phyloP scores from a whole-genome alignment of 2,329 filamentous ascomycete species.

The Westerdykella ornata region DNA sequence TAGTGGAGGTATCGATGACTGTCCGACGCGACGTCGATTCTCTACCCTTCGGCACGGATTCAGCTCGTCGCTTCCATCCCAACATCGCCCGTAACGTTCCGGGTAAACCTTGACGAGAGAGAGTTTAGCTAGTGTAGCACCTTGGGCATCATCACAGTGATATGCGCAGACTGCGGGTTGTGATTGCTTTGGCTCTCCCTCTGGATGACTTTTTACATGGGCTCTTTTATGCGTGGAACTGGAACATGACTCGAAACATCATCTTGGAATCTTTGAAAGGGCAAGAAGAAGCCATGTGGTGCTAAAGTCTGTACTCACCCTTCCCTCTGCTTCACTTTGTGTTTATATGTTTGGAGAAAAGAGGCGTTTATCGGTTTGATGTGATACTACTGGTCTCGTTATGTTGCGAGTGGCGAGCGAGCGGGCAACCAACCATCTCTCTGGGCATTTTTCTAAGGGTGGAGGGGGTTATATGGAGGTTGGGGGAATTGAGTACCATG shows the following conservation, averaged over 20 bases:
- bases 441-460: too few species aligned
- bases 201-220: not conserved
- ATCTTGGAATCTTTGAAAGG: not conserved
- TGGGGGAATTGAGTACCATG: too few species aligned
- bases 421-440: too few species aligned
- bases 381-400: too few species aligned
- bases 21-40: not conserved
- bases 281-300: too few species aligned
- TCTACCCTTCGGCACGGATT: not conserved
- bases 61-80: not conserved
- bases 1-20: slow-evolving; percentile 8
- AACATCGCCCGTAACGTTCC: not conserved
- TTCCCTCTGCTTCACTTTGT: slow-evolving; percentile 1
- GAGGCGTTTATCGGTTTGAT: not conserved
- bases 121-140: not conserved
- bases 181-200: too few species aligned
- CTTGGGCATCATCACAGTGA: not conserved
- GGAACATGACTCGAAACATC: not conserved
- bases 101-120: not conserved
- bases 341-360: slow-evolving; percentile 1
- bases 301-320: not conserved
- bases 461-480: too few species aligned
- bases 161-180: not conserved
- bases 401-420: too few species aligned
- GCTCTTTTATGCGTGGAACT: not conserved